Base-by-base conservation (phyloP, 768 basidiomycete species). In the Mycena venus region DNA sequence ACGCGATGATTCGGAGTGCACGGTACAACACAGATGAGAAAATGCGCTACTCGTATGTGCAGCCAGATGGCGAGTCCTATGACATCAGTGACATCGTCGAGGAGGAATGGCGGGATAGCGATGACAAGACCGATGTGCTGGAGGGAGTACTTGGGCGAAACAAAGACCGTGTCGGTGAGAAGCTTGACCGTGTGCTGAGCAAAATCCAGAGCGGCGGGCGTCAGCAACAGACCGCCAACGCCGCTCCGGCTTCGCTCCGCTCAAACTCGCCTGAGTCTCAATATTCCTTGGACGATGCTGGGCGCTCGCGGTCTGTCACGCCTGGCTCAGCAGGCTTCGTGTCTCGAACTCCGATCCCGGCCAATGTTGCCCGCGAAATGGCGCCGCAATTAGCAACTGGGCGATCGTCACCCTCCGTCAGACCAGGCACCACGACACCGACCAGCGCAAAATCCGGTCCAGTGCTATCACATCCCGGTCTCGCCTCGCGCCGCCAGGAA, bases 81-180 rank as follows among this genome's bases (percentile, higher is more conserved):
- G 98, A 99, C 82, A 96, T 99, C 81, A 96, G 95, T 78, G 94
- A 98, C 75, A 93, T 98, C 61, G 90, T 99, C 58, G 96, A 97
- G 80, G 91, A 95, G 82, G 98, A 98, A 78, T 94, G 95, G 88
- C 86, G 90, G n/a, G 91, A 89, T 32, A 86, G 85, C 44, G 84
- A 82, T 44, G 82, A 85, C 34, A 86, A 88, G 79, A 87, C 86
- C 47, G 95, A 96, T 77, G 84, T 96, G 23, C 82, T 96, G 44
- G 91, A 94, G 79, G 91, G 91, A 23, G 91, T 93, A 6, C 85
- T 88, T 74, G 90, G 87, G 29, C 87, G 88, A 32, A 89, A 88
- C 65, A 89, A 86, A 73, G 92, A 92, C 53, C 91, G 88, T 3
- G 82, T 91, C 15, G 91, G 89, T 25, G 94, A 94, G 68, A 94